A percentile compares a stretch with the other conserved stretches of the same genome.
phyloP scores from a whole-genome alignment of 164 flowering plant genomes.

The Malania oleifera region DNA sequence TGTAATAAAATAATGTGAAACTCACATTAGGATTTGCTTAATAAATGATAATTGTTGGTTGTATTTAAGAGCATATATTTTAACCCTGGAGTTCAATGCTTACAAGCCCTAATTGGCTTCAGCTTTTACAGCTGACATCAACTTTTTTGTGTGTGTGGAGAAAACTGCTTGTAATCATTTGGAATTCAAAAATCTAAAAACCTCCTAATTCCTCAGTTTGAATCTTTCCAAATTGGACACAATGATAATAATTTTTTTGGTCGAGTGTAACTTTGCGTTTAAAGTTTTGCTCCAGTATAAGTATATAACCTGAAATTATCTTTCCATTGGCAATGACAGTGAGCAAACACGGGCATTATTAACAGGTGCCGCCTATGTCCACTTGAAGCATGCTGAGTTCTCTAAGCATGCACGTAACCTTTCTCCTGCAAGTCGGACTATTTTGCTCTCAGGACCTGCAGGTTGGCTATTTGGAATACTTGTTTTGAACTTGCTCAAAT shows the following conservation, averaged over 20 bases:
- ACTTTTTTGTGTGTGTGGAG: too few species aligned
- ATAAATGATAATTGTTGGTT: too few species aligned
- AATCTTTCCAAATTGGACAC: too few species aligned
- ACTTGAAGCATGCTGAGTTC: conserved; percentile 74
- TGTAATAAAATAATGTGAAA: too few species aligned
- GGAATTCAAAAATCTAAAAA: too few species aligned
- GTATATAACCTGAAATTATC: neutral
- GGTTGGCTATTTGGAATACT: conserved; percentile 40
- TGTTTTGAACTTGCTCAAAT: neutral
- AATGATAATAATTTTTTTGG: neutral
- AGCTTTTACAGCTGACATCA: too few species aligned
- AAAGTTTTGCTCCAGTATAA: neutral
- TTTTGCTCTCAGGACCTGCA: conserved; percentile 92
- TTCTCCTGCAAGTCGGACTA: conserved; percentile 85
- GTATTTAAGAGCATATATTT: too few species aligned
- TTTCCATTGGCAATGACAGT: conserved; percentile 37
- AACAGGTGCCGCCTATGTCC: conserved; percentile 92
- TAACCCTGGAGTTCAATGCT: too few species aligned
- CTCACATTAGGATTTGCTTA: too few species aligned
- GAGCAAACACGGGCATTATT: conserved; percentile 81
- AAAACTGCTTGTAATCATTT: too few species aligned
- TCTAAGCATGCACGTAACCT: conserved; percentile 81
- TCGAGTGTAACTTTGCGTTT: conserved; percentile 3
- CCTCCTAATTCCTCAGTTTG: too few species aligned
- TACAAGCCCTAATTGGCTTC: too few species aligned